A percentile compares a stretch with the other conserved stretches of the same genome.
phyloP scores from a whole-genome alignment of 441 rosid genomes.

The Jatropha podagrica region DNA sequence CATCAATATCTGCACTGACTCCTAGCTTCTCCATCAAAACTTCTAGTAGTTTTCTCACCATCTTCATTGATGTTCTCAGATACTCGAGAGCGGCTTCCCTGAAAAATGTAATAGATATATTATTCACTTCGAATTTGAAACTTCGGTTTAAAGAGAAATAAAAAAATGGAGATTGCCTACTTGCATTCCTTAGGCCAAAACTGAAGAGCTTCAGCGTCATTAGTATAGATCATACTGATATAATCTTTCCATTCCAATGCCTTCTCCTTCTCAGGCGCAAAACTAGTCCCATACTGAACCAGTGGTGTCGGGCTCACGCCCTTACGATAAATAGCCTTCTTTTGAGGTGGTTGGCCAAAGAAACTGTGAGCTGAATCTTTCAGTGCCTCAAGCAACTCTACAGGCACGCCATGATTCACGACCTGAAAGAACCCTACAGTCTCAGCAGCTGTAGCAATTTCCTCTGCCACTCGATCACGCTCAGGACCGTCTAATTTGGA shows the following conservation, averaged over 20 bases:
- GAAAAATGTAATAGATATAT: background rate
- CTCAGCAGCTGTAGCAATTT: conserved; percentile 46
- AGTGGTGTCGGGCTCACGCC: conserved; percentile 52
- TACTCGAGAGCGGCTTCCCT: conserved; percentile 52
- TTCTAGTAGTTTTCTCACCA: conserved; percentile 43
- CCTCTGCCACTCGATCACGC: conserved; percentile 37
- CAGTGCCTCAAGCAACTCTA: conserved; percentile 42
- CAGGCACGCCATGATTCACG: conserved; percentile 60
- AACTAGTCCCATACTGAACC: conserved; percentile 58
- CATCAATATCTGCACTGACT: conserved; percentile 34
- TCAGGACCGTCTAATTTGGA: conserved; percentile 44
- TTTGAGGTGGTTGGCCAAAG: conserved; percentile 39
- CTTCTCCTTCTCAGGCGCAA: conserved; percentile 56
- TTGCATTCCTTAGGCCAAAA: conserved; percentile 58
- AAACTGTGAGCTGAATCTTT: conserved; percentile 45
- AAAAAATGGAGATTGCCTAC: conserved; percentile 15
- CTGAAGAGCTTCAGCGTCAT: conserved; percentile 50
- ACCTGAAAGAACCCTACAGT: conserved; percentile 62
- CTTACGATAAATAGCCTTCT: conserved; percentile 38
- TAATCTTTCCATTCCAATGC: conserved; percentile 70
- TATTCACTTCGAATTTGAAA: no score
- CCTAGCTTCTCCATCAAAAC: conserved; percentile 43
- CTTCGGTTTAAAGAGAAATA: background rate
- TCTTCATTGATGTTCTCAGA: conserved; percentile 37
- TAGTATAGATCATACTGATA: conserved; percentile 48